Base-by-base conservation (phyloP, 371 early-diverging fungal species). In the Phascolomyces articulosus region DNA sequence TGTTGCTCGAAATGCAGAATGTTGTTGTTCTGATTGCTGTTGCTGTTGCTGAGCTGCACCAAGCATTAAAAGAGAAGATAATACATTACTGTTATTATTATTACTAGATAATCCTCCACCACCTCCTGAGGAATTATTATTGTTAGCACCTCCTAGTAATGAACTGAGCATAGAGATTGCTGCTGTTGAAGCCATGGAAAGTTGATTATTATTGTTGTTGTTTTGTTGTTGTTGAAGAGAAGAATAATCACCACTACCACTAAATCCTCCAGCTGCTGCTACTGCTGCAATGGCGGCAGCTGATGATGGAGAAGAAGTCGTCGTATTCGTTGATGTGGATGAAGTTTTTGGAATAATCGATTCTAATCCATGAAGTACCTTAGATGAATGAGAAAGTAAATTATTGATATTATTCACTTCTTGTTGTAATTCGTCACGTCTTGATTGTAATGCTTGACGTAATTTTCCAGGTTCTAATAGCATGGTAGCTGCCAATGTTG, bases 341-440 rank as follows among this genome's bases (percentile, higher is more conserved):
- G 51, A 13, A 6, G 51, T 13, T 51, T 51, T 51, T 23, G 55
- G 38, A 29, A 76, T 61, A 21, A 77, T 68, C 20, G 72, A 64
- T 23, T 80, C 80, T 9, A 80, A 62, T 2, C 67, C 70, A 15
- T 73, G 68, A 3, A 80, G 60, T 11, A 80, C 63, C n/a, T 68
- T 72, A 15, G 61, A 70, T 24, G 80, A 69, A 29, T 80, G 75
- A 15, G 70, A 70, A 18, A 80, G 48, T 15, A 80, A 49, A 0
- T 40, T 16, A 3, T 70, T 75, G 55, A 80, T 70, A 16, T 72
- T 73, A 3, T 72, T 67, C 16, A 77, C 67, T 59, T 80, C 77
- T 55, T 68, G 61, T 58, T 73, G 65, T 15, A 80, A 61, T 26
- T 71, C 58, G 4, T 77, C 71, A 55, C 69, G 65, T 44, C 72